Evolutionary conservation across 1,139 yeast genomes (phyloP).

Genomic region (Debaryomycetaceae sp.): DNA sequence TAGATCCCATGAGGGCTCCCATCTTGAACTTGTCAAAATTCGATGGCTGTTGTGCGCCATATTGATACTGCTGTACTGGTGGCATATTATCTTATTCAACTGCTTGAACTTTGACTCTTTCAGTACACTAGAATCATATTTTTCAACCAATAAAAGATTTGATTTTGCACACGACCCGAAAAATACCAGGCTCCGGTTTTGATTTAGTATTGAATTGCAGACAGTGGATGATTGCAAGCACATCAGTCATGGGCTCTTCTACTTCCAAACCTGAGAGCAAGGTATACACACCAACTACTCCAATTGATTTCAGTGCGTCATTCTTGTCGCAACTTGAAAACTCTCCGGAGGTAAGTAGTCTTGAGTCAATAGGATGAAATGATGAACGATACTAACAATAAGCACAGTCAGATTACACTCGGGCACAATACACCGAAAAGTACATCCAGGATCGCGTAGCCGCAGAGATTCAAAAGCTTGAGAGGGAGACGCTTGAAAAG

Average conservation of each 20-base stretch:
- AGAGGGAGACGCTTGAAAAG: constrained; percentile 52
- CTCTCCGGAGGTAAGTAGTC: constrained; percentile 53
- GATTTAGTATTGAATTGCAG: constrained; percentile 1
- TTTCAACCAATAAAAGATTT: neutral
- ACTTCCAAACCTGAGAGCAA: constrained; percentile 62
- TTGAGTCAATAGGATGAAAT: neutral
- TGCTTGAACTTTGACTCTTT: neutral
- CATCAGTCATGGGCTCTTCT: constrained; percentile 46
- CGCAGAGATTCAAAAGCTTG: constrained; percentile 59
- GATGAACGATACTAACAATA: constrained; percentile 18
- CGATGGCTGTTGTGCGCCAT: constrained; percentile 76
- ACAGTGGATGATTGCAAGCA: neutral
- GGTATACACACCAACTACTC: constrained; percentile 67
- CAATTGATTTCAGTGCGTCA: constrained; percentile 70
- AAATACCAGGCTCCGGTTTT: neutral
- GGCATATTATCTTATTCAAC: constrained; percentile 48
- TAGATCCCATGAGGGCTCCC: constrained; percentile 96
- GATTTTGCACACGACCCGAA: neutral
- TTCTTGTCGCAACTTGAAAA: constrained; percentile 69
- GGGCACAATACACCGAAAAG: constrained; percentile 75
- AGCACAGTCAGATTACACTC: constrained; percentile 63
- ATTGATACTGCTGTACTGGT: constrained; percentile 76
- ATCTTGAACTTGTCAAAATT: constrained; percentile 94
- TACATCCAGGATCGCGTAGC: constrained; percentile 75
- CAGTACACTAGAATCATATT: neutral